Evolutionary conservation across 169 alveolate species (phyloP).

Genomic region (Cryptosporidium sp.): DNA sequence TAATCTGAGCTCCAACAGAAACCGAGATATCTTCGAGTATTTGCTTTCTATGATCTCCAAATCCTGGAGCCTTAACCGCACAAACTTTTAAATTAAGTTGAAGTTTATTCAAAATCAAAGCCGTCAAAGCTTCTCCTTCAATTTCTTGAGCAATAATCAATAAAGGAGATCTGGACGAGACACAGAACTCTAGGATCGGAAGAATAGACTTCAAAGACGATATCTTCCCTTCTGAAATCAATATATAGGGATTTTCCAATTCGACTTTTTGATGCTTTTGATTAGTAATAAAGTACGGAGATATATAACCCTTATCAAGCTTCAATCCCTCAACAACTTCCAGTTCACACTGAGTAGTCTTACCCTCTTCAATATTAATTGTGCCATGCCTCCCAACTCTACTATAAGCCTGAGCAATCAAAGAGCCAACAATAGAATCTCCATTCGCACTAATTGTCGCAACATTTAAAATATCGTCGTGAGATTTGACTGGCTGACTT

Average conservation of each 20-base stretch:
- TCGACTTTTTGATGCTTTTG: constrained; percentile 95
- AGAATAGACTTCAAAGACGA: constrained; percentile 89
- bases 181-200: constrained; percentile 95
- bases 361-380: constrained; percentile 97
- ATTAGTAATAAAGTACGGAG: constrained; percentile 98
- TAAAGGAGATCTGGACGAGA: constrained; percentile 93
- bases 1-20: constrained; percentile 94
- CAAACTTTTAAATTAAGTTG: constrained; percentile 98
- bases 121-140: constrained; percentile 99
- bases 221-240: constrained; percentile 95
- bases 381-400: constrained; percentile 98
- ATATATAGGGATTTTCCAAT: constrained; percentile 95
- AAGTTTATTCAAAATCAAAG: constrained; percentile 96
- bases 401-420: constrained; percentile 97
- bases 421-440: constrained; percentile 94
- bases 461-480: constrained; percentile 90
- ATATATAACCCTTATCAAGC: constrained; percentile 97
- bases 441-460: constrained; percentile 99
- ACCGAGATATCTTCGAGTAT: constrained; percentile 96
- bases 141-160: constrained; percentile 98
- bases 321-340: constrained; percentile 99
- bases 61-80: constrained; percentile 97
- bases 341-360: constrained; percentile 96
- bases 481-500: constrained; percentile 87
- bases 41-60: constrained; percentile 97